Evolutionary conservation across 108 stramenopile species (phyloP), one percentile per base, ranked within the genome.

Genomic region (Pseudonitzschia delicatissima): DNA sequence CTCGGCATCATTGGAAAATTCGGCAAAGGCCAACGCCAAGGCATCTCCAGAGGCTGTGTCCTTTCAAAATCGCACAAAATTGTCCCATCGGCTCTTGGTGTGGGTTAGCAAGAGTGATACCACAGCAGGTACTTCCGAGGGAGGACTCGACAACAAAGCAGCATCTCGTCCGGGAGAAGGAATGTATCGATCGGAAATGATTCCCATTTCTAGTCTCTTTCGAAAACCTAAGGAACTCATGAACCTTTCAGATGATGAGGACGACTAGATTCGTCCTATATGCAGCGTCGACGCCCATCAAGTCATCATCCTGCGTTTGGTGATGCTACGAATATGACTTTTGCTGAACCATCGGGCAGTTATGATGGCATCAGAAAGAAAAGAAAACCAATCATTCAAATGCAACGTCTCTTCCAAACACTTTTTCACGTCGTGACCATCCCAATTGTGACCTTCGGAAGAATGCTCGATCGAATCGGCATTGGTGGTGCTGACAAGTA

Each of bases 181-280:
- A 25, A 75, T 76, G 28, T 71, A 39, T 39, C 63, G 78, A 32
- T 34, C 64, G 15, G 74, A 79, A 57, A 67, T 79, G 69, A 67
- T 79, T 40, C 78, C 78, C 5, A 71, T 79, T 25, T 33, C 73
- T 0, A 44, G 57, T 11, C 55, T 79, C 5, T 79, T 79, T 67
- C 71, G 67, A 23, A 35, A 63, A 59, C 74, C 68, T 17, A 28
- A 35, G 1, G 60, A 61, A 42, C 18, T 61, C 0, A 28, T 62
- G 47, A 2, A 18, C 7, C 20, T 48, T 18, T 48, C 47, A 2
- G 47, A 48, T 7, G 47, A 48, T 7, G 47, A 48, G 1, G 47
- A 48, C 20, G 47, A 21, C n/a, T n/a, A n/a, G n/a, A n/a, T n/a
- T n/a, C n/a, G n/a, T n/a, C n/a, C n/a, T n/a, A n/a, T n/a, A n/a